Base-by-base conservation (phyloP, 208 protist species). In the Tritrichomonas foetus region DNA sequence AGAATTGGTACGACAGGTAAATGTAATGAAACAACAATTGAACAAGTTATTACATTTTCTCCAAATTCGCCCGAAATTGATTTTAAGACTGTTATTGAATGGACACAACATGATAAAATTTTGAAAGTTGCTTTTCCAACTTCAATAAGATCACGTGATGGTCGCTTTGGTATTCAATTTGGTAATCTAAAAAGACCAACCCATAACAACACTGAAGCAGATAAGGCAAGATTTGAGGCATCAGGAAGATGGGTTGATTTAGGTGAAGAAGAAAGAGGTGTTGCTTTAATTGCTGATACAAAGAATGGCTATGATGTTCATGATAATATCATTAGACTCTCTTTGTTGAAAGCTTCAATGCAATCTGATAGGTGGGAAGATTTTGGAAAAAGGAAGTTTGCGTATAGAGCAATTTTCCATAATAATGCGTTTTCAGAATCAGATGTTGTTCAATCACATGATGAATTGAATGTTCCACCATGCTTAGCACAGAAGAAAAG, bases 61-160 rank as follows among this genome's bases (percentile, higher is more conserved):
- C n/a, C 27, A 27, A 57, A 53, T 20, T 41, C 27, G 1, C 44
- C 78, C 53, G 30, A 14, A 9, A 50, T 89, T 47, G 78, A 89
- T 50, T 53, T 89, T 13, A 89, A 57, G 47, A 89, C 78, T n/a
- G 1, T 53, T 16, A 36, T 89, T 5, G 20, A 89, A 5, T 89
- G 78, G 78, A 89, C 78, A 22, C 78, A 89, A 30, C 78, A 89
- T 47, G 78, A 89, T 30, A 89, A 89, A 39, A 41, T 57, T 50
- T 39, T 89, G 16, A 89, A 89, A 27, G 44, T 53, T 57, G n/a
- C 27, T 39, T 55, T 89, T 14, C 78, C 78, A 61, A 89, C 78
- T 25, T 39, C 41, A 13, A 57, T 89, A 14, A 25, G 78, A 39
- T 47, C 78, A 36, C 53, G 78, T 39, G 22, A n/a, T 55, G 39